Conservation (phyloP, 148 eudicot genomes). For the Limonium bicolor region DNA sequence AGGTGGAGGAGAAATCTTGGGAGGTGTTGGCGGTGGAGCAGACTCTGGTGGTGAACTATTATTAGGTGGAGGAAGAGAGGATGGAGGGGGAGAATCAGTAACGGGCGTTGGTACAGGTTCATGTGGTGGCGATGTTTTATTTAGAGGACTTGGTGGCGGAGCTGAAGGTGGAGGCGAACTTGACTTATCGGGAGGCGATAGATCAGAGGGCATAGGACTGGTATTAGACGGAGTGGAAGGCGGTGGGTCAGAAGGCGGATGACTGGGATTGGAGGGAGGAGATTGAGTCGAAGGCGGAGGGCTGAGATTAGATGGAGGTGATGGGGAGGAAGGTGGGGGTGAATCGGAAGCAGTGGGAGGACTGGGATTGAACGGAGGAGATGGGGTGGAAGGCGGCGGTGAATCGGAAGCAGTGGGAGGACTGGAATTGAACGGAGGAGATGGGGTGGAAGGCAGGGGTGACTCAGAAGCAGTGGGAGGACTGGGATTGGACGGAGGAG, state of each 20-base stretch:
- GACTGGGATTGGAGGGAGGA: constrained; percentile 11
- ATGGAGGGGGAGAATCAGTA: constrained; percentile 2
- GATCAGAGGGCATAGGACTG: not conserved
- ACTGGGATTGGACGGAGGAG: not conserved
- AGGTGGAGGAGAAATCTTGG: constrained; percentile 18
- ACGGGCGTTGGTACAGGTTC: not conserved
- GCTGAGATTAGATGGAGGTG: not conserved
- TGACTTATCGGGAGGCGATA: too few relatives aligned
- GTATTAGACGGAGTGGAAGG: too few relatives aligned
- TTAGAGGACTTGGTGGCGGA: constrained; percentile 12
- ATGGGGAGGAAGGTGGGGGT: not conserved
- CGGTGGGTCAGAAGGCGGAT: constrained; percentile 13
- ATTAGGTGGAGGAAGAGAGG: constrained; percentile 11
- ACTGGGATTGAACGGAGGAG: not conserved
- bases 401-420: not conserved
- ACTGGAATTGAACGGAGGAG: too few relatives aligned
- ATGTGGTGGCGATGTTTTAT: too few relatives aligned
- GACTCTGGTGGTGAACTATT: constrained; percentile 12
- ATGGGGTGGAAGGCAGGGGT: not conserved
- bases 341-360: too few relatives aligned
- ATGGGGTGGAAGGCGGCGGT: too few relatives aligned
- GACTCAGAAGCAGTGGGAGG: too few relatives aligned
- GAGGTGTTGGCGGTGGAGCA: constrained; percentile 12
- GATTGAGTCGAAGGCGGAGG: constrained; percentile 7
- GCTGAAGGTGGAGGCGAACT: too few relatives aligned